A percentile compares a stretch with the other conserved stretches of the same genome.
These are phyloP conservation scores for Noccaea caerulescens DNA, from an alignment of 345 rosid species.

Conservation along the genomic window DNA sequence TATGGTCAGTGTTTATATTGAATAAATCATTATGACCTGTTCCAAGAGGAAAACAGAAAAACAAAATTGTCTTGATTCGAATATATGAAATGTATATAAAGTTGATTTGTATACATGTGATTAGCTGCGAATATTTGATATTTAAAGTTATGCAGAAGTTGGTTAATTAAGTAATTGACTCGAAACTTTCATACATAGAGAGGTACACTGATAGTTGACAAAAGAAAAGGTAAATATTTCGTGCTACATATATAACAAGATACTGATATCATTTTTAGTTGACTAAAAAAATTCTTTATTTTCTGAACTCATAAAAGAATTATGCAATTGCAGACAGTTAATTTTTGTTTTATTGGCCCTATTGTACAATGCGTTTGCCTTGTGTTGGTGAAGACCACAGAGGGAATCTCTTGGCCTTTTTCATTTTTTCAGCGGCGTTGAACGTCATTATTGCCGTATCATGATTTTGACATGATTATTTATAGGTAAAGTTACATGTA, in stretches of 20 bases:
- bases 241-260: slow-evolving; percentile 11
- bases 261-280: slow-evolving; percentile 12
- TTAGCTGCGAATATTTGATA: background rate
- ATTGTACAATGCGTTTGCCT: slow-evolving; percentile 24
- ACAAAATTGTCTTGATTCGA: too few relatives aligned
- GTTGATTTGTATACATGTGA: background rate
- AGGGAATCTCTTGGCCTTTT: slow-evolving; percentile 28
- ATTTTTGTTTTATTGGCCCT: too few relatives aligned
- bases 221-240: background rate
- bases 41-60: too few relatives aligned
- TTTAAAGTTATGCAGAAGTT: background rate
- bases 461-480: slow-evolving; percentile 28
- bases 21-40: background rate
- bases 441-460: slow-evolving; percentile 40
- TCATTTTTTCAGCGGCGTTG: slow-evolving; percentile 35
- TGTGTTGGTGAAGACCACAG: slow-evolving; percentile 36
- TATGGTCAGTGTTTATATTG: background rate
- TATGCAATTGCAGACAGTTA: background rate
- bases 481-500: background rate
- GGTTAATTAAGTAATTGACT: background rate
- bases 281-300: background rate
- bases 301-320: slow-evolving; percentile 8
- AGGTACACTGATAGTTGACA: background rate
- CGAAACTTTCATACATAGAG: background rate
- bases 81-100: background rate